Evolutionary conservation across 441 rosid genomes (phyloP), one percentile per base, ranked within the genome.

Genomic region (Erodium chrysanthum): DNA sequence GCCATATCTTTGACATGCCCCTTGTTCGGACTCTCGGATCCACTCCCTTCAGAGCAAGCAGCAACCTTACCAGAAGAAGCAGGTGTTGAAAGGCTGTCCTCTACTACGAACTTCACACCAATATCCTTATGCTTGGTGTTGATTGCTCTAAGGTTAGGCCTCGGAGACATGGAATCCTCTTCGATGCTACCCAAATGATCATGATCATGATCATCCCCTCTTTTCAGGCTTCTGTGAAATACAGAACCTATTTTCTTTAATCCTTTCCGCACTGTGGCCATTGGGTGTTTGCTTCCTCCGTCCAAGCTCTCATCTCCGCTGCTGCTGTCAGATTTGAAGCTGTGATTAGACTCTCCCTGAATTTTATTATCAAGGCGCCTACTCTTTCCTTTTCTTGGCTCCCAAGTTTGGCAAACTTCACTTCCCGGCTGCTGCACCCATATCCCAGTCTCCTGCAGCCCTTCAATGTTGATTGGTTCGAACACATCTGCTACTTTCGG

Each of bases 371-470:
- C 96, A 0, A 69, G 46, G 69, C 77, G 76, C 81, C 86, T 71
- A 61, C 52, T 77, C 80, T 86, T 94, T 52, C 96, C 91, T 83
- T 88, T 94, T 70, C 97, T 84, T 10, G 91, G 96, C 70, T 88
- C 83, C 97, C 97, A 86, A 65, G 79, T 84, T 74, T 83, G 94
- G 17, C 81, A 71, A 69, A 88, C 88, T 66, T 88, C 96, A 69
- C 80, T 84, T 71, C 96, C 97, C 0, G 97, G 94, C 73, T 79
- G 90, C 77, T 86, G 90, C 15, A 88, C 77, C 97, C 99, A 94
- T 11, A 94, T 68, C 42, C 96, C 97, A 7, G 91, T 84, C 75
- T 80, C 80, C 23, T 74, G 66, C 78, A 82, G 94, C 73, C 99
- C 98, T 69, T 86, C 91, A 40, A 94, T 73, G 71, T 86, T 84